These are phyloP conservation scores for Dichotomocladium elegans DNA, from an alignment of 371 early-diverging fungal genomes.

Conservation along the genomic window DNA sequence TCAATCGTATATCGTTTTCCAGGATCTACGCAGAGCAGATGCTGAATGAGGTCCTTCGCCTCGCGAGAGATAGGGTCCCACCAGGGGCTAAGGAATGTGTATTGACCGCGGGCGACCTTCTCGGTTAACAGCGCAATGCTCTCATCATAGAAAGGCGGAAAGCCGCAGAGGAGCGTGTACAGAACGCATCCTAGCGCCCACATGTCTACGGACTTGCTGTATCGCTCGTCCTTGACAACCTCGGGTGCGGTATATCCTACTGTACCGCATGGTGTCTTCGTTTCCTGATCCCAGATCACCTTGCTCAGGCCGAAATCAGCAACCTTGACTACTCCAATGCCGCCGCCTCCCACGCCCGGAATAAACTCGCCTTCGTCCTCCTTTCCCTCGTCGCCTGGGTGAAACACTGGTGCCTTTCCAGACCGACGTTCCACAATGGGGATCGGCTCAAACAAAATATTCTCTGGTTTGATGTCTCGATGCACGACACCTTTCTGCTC, in stretches of 20 bases:
- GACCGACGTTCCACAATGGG: slow-evolving; percentile 26
- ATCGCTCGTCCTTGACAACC: slow-evolving; percentile 61
- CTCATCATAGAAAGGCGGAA: slow-evolving; percentile 75
- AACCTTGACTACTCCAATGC: slow-evolving; percentile 63
- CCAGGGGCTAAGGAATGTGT: slow-evolving; percentile 66
- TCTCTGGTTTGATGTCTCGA: slow-evolving; percentile 96
- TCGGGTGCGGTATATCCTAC: slow-evolving; percentile 80
- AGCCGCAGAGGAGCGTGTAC: slow-evolving; percentile 72
- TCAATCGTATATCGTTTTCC: slow-evolving; percentile 54
- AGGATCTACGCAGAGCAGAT: slow-evolving; percentile 53
- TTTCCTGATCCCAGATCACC: slow-evolving; percentile 60
- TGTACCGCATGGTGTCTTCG: slow-evolving; percentile 75
- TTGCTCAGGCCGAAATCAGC: slow-evolving; percentile 72
- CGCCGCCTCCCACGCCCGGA: slow-evolving; percentile 58
- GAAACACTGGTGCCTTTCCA: background rate
- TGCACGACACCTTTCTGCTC: slow-evolving; percentile 82
- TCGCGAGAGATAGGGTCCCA: slow-evolving; percentile 66
- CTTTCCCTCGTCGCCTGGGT: slow-evolving; percentile 30
- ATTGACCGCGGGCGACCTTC: slow-evolving; percentile 61
- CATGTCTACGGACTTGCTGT: slow-evolving; percentile 72
- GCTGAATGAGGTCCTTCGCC: slow-evolving; percentile 70
- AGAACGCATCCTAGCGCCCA: slow-evolving; percentile 82
- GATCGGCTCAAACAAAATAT: slow-evolving; percentile 80
- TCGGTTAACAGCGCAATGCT: slow-evolving; percentile 54
- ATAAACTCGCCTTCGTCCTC: slow-evolving; percentile 53